These are phyloP conservation scores for Pseudohalonectria lignicola DNA, from an alignment of 2,329 filamentous ascomycete species.

Conservation along the genomic window DNA sequence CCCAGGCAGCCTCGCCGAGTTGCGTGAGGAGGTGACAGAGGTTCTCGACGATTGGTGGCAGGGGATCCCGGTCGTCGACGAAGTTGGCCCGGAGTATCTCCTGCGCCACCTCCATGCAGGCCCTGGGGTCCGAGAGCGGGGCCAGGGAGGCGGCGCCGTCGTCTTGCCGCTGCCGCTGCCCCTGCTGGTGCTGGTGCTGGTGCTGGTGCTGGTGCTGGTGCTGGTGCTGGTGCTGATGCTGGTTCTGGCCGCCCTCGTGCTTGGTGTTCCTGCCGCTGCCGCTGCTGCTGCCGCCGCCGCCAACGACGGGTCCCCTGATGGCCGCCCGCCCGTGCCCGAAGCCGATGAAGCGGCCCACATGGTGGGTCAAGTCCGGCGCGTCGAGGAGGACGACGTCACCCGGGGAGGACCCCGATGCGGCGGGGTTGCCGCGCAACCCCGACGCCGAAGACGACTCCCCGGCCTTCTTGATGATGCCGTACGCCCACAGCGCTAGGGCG, in stretches of 20 bases:
- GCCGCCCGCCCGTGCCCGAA: constrained; percentile 43
- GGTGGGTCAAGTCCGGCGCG: constrained; percentile 33
- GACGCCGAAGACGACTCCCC: constrained; percentile 10
- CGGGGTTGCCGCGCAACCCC: too few relatives aligned
- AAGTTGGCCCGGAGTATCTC: constrained; percentile 44
- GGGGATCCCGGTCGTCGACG: constrained; percentile 24
- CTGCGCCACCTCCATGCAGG: constrained; percentile 47
- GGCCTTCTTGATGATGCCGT: constrained; percentile 45
- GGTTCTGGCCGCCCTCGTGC: too few relatives aligned
- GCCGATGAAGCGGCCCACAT: constrained; percentile 44
- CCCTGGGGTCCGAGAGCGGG: constrained; percentile 41
- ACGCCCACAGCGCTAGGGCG: constrained; percentile 57
- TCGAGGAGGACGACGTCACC: constrained; percentile 41
- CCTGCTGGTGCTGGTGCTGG: constrained; percentile 1
- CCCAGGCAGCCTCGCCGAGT: constrained; percentile 38
- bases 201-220: not conserved
- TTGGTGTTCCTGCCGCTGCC: not conserved
- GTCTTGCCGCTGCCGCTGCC: constrained; percentile 9
- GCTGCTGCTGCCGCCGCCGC: constrained; percentile 1
- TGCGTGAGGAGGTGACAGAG: constrained; percentile 52
- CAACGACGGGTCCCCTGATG: constrained; percentile 25
- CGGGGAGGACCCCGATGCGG: too few relatives aligned
- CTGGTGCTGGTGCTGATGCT: not conserved
- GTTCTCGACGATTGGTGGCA: constrained; percentile 57
- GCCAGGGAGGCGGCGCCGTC: constrained; percentile 17